Conservation (phyloP, 257 asterid species). For the Nyctanthes arbortristis region DNA sequence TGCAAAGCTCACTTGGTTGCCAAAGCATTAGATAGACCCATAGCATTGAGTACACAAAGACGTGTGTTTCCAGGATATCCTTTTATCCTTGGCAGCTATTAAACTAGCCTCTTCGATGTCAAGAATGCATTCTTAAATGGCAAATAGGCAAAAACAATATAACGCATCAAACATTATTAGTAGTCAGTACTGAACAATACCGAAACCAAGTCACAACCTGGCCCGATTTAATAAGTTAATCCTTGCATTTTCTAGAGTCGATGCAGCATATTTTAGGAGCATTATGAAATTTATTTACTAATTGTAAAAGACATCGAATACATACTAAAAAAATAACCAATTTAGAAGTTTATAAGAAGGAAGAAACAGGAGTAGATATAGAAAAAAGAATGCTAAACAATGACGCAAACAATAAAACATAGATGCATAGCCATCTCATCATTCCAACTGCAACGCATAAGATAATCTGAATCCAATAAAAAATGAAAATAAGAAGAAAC, state of each 20-base stretch:
- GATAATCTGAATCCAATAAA: background rate
- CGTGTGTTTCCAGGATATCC: too few species aligned
- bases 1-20: too few species aligned
- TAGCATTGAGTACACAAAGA: too few species aligned
- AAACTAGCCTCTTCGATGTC: too few species aligned
- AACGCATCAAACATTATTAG: too few species aligned
- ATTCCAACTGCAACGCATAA: background rate
- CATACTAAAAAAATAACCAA: slow-evolving; percentile 4
- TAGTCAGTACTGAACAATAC: too few species aligned
- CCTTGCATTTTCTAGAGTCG: background rate
- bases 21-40: too few species aligned
- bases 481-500: slow-evolving; percentile 27
- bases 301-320: slow-evolving; percentile 11
- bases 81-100: too few species aligned
- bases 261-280: background rate
- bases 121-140: too few species aligned
- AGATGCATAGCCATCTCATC: slow-evolving; percentile 4
- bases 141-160: too few species aligned
- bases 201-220: too few species aligned
- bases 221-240: too few species aligned
- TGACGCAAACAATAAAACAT: background rate
- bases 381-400: background rate
- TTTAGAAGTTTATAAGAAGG: background rate
- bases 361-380: background rate
- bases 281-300: background rate